Conservation (phyloP, 768 basidiomycete species). For the Mycena maculata region DNA sequence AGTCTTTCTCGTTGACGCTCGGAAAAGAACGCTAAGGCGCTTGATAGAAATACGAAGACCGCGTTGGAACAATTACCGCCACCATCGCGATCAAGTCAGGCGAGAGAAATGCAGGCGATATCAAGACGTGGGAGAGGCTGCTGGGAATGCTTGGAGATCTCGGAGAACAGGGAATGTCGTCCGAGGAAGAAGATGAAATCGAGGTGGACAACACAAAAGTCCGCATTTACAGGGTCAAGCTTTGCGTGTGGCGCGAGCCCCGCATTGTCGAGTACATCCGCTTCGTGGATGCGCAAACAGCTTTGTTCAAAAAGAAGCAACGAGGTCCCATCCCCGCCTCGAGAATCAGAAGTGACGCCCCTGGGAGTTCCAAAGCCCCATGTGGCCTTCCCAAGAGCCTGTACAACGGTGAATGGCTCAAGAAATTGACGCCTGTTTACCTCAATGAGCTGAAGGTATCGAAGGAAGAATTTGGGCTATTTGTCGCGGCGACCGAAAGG, state of each 20-base stretch:
- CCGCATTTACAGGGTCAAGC: slow-evolving; percentile 17
- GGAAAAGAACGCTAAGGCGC: not conserved
- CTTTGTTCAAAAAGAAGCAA: slow-evolving; percentile 14
- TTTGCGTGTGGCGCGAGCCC: slow-evolving; percentile 33
- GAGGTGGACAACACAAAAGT: slow-evolving; percentile 17
- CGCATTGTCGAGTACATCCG: slow-evolving; percentile 26
- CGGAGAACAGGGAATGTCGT: slow-evolving; percentile 30
- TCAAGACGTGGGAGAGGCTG: slow-evolving; percentile 30
- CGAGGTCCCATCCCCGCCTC: slow-evolving; percentile 8
- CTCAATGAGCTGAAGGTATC: slow-evolving; percentile 25
- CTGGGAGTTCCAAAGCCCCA: slow-evolving; percentile 16
- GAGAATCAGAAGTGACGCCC: slow-evolving; percentile 2
- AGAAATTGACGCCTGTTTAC: slow-evolving; percentile 14
- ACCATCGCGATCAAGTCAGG: slow-evolving; percentile 22
- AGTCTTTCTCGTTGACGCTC: slow-evolving; percentile 9
- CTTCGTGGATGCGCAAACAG: slow-evolving; percentile 28
- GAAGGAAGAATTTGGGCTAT: slow-evolving; percentile 27
- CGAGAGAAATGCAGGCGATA: slow-evolving; percentile 7
- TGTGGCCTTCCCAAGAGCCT: slow-evolving; percentile 31
- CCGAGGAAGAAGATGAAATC: slow-evolving; percentile 28
- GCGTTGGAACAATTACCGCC: slow-evolving; percentile 7
- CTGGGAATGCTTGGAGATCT: slow-evolving; percentile 22
- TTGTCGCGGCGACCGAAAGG: slow-evolving; percentile 25
- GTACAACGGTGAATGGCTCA: slow-evolving; percentile 29
- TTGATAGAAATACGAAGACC: slow-evolving; percentile 21